Base-by-base conservation (phyloP, 1,284 basidiomycete species). In the Heterobasidion parviporum region DNA sequence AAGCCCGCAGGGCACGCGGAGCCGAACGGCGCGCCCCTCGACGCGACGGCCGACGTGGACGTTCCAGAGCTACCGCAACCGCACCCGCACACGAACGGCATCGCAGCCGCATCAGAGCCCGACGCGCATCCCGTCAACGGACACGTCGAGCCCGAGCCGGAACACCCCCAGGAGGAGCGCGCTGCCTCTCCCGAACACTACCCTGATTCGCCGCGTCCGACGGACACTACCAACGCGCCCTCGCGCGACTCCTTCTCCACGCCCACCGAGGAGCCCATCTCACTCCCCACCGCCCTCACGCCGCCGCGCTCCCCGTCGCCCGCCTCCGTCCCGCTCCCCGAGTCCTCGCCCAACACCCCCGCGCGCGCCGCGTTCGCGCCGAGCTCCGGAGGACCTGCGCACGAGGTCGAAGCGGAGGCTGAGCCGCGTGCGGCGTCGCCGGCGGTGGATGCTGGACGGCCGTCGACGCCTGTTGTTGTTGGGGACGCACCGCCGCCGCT, bases 401-500 rank as follows among this genome's bases (percentile, higher is more conserved):
- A 33, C 33, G 35, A 41, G 2, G 16, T 8, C n/a, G 35, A 35
- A 38, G 8, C 52, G n/a, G 49, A 46, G 16, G 15, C 47, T 20
- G 14, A 48, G 2, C 34, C 41, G 9, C 53, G 54, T 36, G 51
- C 20, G 6, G 32, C 54, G 1, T 45, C 54, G 6, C 46, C 56
- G 1, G 34, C 53, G 1, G 59, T 56, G 36, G 33, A 46, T 33
- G 35, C 26, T 26, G 65, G 38, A 62, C 59, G 8, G 55, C 33
- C 10, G 57, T 60, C 3, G 67, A 68, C 32, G 68, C 67, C 0
- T 4, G 26, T 26, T 4, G 5, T 26, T 26, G 26, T 26, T 26
- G 26, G 26, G 4, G 26, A 26, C 5, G 26, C 6, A 4, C 78
- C 81, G 15, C 82, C 83, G 0, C 82, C 83, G 3, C 62, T 85